A percentile compares a stretch with the other conserved stretches of the same genome.
Conservation (phyloP, 2,329 filamentous ascomycete genomes). For the Ambrosiella cleistominuta region DNA sequence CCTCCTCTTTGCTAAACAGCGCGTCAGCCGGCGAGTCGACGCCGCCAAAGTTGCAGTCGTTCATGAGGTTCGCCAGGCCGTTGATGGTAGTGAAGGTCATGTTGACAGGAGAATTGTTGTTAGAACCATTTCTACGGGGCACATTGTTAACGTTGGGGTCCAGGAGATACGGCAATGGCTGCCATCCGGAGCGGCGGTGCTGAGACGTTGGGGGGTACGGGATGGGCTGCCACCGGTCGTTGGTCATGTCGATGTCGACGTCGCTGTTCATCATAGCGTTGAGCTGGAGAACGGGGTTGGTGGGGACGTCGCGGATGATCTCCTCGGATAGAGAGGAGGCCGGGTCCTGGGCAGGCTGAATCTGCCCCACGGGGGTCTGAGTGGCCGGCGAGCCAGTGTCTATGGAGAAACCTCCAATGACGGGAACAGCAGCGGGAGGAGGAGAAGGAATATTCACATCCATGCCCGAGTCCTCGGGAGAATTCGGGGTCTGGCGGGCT, state of each 20-base stretch:
- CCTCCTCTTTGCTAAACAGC: not conserved
- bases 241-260: too few relatives aligned
- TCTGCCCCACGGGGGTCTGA: too few relatives aligned
- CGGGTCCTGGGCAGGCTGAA: too few relatives aligned
- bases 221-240: too few relatives aligned
- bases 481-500: not conserved
- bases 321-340: too few relatives aligned
- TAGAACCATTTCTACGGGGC: not conserved
- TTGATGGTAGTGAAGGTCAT: not conserved
- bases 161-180: too few relatives aligned
- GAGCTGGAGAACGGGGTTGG: not conserved
- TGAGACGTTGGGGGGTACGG: too few relatives aligned
- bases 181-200: too few relatives aligned
- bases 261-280: too few relatives aligned
- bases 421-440: not conserved
- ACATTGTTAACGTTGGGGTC: not conserved
- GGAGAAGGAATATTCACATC: not conserved
- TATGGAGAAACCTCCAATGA: not conserved
- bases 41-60: not conserved
- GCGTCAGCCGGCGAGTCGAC: not conserved
- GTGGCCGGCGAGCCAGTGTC: too few relatives aligned
- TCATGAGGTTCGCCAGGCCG: not conserved
- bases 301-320: too few relatives aligned
- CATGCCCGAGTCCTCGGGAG: not conserved
- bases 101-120: not conserved